Evolutionary conservation across 768 basidiomycete genomes (phyloP).

Genomic region (Leccinum longicurvipes): DNA sequence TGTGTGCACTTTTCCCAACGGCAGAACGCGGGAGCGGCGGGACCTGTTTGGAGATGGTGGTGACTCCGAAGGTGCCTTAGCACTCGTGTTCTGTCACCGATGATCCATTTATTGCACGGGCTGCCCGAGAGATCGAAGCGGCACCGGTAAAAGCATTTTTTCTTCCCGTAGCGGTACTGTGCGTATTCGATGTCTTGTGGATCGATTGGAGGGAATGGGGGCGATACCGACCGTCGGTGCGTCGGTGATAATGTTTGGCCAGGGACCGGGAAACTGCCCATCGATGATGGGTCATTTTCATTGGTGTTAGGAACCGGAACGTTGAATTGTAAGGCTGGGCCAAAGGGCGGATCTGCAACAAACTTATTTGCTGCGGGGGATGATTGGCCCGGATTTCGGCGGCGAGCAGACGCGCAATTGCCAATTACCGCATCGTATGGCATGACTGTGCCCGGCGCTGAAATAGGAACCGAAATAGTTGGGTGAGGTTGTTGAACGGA

Average conservation of each 20-base stretch:
- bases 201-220: conserved; percentile 4
- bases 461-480: neutral
- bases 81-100: conserved; percentile 25
- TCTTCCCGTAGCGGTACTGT: conserved; percentile 15
- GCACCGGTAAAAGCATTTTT: conserved; percentile 22
- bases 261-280: neutral
- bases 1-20: conserved; percentile 26
- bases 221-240: neutral
- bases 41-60: conserved; percentile 19
- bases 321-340: conserved; percentile 1
- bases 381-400: neutral
- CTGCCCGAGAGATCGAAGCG: conserved; percentile 23
- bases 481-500: neutral
- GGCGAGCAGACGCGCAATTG: neutral
- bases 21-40: conserved; percentile 14
- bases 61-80: conserved; percentile 27
- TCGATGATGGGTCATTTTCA: conserved; percentile 1
- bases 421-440: neutral
- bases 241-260: neutral
- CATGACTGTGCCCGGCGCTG: neutral
- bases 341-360: neutral
- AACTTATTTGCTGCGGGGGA: neutral
- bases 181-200: conserved; percentile 24
- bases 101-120: conserved; percentile 25
- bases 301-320: neutral